phyloP scores from a whole-genome alignment of 176 grass and related monocot genomes.

The Juncus effusus region DNA sequence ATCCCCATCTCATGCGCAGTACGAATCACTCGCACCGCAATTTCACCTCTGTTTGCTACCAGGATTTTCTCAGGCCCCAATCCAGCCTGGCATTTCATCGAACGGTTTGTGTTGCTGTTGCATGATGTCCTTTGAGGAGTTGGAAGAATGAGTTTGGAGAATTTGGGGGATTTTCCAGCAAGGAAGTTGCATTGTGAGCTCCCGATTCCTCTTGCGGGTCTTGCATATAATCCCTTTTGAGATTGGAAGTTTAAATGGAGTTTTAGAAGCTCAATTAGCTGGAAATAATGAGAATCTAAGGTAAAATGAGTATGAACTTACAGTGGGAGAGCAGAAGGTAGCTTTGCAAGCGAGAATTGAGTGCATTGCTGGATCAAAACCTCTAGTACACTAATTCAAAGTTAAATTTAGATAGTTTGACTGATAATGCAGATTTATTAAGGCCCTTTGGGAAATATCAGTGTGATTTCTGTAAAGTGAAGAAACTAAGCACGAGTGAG shows the following conservation, averaged over 20 bases:
- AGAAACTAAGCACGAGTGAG: not conserved
- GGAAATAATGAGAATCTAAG: not conserved
- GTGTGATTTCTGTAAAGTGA: not conserved
- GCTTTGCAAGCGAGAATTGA: slow-evolving; percentile 33
- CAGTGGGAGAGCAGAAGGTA: slow-evolving; percentile 20
- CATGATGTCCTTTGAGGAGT: not conserved
- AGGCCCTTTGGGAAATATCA: too few relatives aligned
- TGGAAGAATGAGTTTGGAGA: slow-evolving; percentile 24
- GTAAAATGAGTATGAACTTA: not conserved
- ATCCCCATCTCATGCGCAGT: slow-evolving; percentile 56
- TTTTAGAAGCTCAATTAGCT: slow-evolving; percentile 10
- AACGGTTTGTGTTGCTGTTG: slow-evolving; percentile 8
- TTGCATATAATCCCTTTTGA: slow-evolving; percentile 33
- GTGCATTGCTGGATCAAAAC: slow-evolving; percentile 28
- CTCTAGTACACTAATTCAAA: slow-evolving; percentile 9
- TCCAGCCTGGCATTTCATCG: slow-evolving; percentile 27
- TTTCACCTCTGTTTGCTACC: slow-evolving; percentile 49
- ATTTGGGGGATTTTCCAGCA: slow-evolving; percentile 26
- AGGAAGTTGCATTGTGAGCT: slow-evolving; percentile 41
- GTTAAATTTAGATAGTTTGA: not conserved
- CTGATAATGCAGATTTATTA: not conserved
- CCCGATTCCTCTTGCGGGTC: slow-evolving; percentile 28
- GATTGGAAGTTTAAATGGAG: slow-evolving; percentile 1
- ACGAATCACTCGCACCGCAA: slow-evolving; percentile 51
- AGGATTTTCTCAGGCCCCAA: slow-evolving; percentile 40